phyloP scores from a whole-genome alignment of 2,329 filamentous ascomycete species.

The Ophiocordyceps sinensis region DNA sequence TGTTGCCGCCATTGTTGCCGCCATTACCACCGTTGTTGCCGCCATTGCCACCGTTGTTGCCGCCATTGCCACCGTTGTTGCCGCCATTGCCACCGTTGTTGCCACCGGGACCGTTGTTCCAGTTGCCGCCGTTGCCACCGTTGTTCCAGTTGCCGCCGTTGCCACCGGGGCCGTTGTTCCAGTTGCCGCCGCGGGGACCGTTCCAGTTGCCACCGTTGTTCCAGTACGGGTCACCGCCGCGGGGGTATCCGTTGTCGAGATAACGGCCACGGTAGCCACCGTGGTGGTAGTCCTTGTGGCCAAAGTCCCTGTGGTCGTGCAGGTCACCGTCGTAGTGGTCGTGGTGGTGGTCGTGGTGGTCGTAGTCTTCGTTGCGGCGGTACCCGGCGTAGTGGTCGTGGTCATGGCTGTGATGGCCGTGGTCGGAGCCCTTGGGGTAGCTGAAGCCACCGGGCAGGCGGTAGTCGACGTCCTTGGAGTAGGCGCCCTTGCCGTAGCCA shows the following conservation, averaged over 20 bases:
- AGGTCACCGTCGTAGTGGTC: neutral
- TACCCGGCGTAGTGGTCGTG: neutral
- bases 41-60: neutral
- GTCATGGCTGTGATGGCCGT: neutral
- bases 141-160: neutral
- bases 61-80: neutral
- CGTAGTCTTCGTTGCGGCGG: neutral
- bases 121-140: neutral
- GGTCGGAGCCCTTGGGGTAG: neutral
- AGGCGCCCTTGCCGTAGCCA: neutral
- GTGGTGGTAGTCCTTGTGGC: neutral
- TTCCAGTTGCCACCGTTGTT: neutral
- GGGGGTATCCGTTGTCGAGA: neutral
- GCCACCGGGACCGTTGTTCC: neutral
- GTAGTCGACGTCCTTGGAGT: neutral
- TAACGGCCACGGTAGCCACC: neutral
- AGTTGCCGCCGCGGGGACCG: neutral
- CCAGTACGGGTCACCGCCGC: neutral
- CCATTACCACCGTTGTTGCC: neutral
- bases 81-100: neutral
- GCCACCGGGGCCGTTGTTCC: neutral
- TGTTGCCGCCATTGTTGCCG: neutral
- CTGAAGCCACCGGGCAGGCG: neutral
- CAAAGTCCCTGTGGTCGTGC: too few species aligned
- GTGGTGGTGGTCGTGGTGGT: neutral